Evolutionary conservation across 345 rosid genomes (phyloP).

Genomic region (Carallia brachiata): DNA sequence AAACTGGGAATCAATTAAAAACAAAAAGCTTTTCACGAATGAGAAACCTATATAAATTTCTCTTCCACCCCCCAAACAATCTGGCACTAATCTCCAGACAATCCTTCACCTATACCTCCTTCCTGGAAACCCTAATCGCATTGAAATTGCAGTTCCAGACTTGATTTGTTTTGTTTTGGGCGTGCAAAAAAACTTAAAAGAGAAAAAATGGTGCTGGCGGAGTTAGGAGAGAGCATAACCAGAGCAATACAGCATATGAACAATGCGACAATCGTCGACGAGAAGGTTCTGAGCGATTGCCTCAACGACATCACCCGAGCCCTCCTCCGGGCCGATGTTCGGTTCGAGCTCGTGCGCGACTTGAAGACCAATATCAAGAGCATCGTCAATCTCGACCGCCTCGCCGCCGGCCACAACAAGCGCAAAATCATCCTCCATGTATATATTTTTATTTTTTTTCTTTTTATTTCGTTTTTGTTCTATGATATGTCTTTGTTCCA

Average conservation of each 20-base stretch:
- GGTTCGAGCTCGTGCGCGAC: slow-evolving; percentile 81
- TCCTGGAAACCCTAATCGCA: slow-evolving; percentile 2
- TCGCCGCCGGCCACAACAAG: slow-evolving; percentile 96
- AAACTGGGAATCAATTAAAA: no score
- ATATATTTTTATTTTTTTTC: not conserved
- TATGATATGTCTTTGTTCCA: no score
- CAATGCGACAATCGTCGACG: slow-evolving; percentile 88
- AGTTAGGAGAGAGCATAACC: slow-evolving; percentile 89
- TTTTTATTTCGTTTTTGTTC: no score
- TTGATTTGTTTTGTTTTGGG: no score
- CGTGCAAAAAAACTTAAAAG: no score
- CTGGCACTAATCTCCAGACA: no score
- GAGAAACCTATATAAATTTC: no score
- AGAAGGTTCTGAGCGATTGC: slow-evolving; percentile 78
- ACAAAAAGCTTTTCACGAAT: no score
- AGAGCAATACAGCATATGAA: slow-evolving; percentile 95
- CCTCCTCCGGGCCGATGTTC: slow-evolving; percentile 80
- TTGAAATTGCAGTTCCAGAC: not conserved
- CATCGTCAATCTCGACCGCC: slow-evolving; percentile 84
- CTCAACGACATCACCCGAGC: slow-evolving; percentile 92
- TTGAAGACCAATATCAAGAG: slow-evolving; percentile 86
- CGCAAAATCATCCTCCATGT: slow-evolving; percentile 87
- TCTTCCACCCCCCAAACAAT: no score
- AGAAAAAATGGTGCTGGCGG: slow-evolving; percentile 75
- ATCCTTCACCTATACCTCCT: no score